Percentiles rank a stretch among this genome's conserved stretches.
These are phyloP conservation scores for Arthrobotrys iridis DNA, from an alignment of 2,329 filamentous ascomycete genomes.

Conservation along the genomic window DNA sequence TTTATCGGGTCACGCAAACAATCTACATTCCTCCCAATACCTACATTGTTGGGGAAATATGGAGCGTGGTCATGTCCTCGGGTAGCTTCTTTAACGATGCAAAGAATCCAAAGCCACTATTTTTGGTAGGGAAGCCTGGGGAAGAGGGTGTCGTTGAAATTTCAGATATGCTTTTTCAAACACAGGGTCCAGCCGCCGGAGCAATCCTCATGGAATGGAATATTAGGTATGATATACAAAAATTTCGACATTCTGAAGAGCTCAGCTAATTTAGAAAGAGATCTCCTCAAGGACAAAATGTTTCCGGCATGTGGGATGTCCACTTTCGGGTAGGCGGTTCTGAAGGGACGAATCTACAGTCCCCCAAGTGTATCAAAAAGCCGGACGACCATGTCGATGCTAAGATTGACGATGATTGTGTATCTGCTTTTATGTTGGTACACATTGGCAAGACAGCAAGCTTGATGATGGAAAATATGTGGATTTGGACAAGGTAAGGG, in stretches of 20 bases:
- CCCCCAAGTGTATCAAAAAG: conserved; percentile 64
- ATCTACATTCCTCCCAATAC: conserved; percentile 65
- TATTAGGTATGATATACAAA: conserved; percentile 60
- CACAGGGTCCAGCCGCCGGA: conserved; percentile 67
- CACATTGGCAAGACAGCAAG: conserved; percentile 61
- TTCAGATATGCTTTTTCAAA: conserved; percentile 67
- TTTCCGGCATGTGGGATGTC: conserved; percentile 79
- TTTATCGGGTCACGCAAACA: conserved; percentile 64
- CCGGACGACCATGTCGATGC: conserved; percentile 63
- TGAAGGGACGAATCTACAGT: conserved; percentile 62
- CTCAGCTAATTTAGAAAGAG: conserved; percentile 63
- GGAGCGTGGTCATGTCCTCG: conserved; percentile 66
- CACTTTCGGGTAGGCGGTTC: conserved; percentile 92
- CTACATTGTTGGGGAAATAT: conserved; percentile 68
- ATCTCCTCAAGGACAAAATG: conserved; percentile 64
- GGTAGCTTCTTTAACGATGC: conserved; percentile 65
- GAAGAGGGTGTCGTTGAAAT: conserved; percentile 67
- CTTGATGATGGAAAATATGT: conserved; percentile 65
- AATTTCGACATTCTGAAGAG: conserved; percentile 38
- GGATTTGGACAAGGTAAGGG: conserved; percentile 63
- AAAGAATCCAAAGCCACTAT: conserved; percentile 64
- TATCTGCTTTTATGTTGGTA: conserved; percentile 62
- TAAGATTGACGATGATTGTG: conserved; percentile 60
- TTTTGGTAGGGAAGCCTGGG: conserved; percentile 66
- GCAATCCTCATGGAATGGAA: conserved; percentile 80